Evolutionary conservation across 2,329 filamentous ascomycete genomes (phyloP).

Genomic region (Ophiocordyceps camponoti-leonardi): DNA sequence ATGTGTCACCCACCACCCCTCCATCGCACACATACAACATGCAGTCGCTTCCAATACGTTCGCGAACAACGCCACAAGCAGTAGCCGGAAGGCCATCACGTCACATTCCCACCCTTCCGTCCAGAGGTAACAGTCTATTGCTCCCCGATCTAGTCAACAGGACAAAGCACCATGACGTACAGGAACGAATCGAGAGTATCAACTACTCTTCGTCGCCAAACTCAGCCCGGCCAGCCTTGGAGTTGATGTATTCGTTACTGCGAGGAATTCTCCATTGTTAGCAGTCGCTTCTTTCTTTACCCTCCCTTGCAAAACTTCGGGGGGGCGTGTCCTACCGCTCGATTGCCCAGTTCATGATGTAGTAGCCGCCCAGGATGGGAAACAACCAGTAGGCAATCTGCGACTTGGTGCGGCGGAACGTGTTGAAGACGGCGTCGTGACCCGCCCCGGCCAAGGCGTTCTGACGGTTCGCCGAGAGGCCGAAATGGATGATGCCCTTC

Average conservation of each 20-base stretch:
- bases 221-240: conserved; percentile 52
- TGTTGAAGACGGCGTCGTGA: conserved; percentile 87
- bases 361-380: conserved; percentile 63
- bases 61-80: background rate
- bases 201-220: conserved; percentile 23
- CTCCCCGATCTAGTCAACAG: background rate
- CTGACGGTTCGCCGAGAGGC: conserved; percentile 75
- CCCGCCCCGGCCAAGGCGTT: conserved; percentile 63
- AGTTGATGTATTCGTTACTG: conserved; percentile 71
- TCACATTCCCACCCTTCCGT: background rate
- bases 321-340: conserved; percentile 49
- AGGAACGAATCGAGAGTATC: background rate
- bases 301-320: background rate
- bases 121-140: background rate
- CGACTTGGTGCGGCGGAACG: conserved; percentile 65
- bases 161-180: background rate
- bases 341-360: conserved; percentile 75
- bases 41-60: background rate
- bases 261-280: background rate
- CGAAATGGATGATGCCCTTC: conserved; percentile 52
- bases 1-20: too few relatives aligned
- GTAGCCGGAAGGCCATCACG: background rate
- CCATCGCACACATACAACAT: background rate
- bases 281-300: background rate
- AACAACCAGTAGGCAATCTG: conserved; percentile 85